A percentile compares a stretch with the other conserved stretches of the same genome.
Evolutionary conservation across 257 asterid species (phyloP).

Genomic region (Ehretia macrophylla): DNA sequence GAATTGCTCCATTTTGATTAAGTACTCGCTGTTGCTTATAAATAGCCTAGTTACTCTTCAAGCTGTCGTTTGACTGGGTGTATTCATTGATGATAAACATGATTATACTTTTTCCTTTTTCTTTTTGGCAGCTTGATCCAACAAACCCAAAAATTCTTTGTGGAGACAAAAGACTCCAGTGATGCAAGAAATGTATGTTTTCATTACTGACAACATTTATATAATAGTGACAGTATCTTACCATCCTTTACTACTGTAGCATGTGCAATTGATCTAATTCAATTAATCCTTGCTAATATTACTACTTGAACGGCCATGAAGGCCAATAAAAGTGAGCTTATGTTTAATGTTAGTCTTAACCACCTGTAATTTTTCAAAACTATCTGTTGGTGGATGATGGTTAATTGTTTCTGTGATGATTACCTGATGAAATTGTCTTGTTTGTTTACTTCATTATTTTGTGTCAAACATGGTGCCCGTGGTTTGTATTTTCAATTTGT

Average conservation of each 20-base stretch:
- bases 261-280: neutral
- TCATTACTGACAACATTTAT: constrained; percentile 1
- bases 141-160: constrained; percentile 28
- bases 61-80: neutral
- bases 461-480: too few species aligned
- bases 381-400: too few species aligned
- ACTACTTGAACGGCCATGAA: neutral
- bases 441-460: too few species aligned
- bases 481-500: too few species aligned
- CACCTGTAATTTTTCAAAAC: too few species aligned
- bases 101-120: neutral
- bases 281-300: neutral
- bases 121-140: constrained; percentile 34
- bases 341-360: too few species aligned
- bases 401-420: too few species aligned
- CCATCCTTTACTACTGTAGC: neutral
- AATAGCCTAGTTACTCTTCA: neutral
- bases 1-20: too few species aligned
- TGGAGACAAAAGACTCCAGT: constrained; percentile 29
- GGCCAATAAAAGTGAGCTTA: too few species aligned
- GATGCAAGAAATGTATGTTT: constrained; percentile 35
- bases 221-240: neutral
- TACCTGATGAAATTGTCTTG: too few species aligned
- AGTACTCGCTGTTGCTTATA: too few species aligned
- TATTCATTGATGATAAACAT: neutral